A percentile compares a stretch with the other conserved stretches of the same genome.
phyloP scores from a whole-genome alignment of 2,329 filamentous ascomycete genomes.

The Chaetomium strumarium region DNA sequence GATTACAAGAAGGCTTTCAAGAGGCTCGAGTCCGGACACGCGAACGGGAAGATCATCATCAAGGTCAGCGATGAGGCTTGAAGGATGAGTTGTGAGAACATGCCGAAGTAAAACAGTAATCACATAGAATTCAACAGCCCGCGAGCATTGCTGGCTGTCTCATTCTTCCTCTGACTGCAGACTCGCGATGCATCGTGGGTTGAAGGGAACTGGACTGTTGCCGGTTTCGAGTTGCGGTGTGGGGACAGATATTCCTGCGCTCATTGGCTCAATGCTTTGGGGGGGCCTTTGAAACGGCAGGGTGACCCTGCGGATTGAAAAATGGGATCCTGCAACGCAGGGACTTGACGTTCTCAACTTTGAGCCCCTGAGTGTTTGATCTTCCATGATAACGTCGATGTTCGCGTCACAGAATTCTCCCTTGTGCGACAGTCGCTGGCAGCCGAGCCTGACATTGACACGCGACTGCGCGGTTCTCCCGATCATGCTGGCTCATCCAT shows the following conservation, averaged over 20 bases:
- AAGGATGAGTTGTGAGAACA: neutral
- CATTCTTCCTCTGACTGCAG: neutral
- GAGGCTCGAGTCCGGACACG: slow-evolving; percentile 30
- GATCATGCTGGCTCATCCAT: neutral
- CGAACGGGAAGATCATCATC: slow-evolving; percentile 37
- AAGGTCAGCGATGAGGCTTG: slow-evolving; percentile 27
- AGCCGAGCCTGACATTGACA: neutral
- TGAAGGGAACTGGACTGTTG: slow-evolving; percentile 2
- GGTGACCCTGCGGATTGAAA: neutral
- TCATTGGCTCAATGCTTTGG: slow-evolving; percentile 13
- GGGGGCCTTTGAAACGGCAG: slow-evolving; percentile 9
- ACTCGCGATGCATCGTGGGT: neutral
- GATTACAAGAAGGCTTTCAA: slow-evolving; percentile 35
- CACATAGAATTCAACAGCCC: neutral
- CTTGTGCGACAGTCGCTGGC: neutral
- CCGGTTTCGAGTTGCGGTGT: slow-evolving; percentile 17
- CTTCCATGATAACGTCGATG: slow-evolving; percentile 9
- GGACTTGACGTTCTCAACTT: slow-evolving; percentile 6
- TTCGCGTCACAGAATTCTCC: slow-evolving; percentile 12
- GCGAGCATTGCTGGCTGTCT: neutral
- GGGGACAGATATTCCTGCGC: neutral
- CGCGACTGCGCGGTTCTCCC: neutral
- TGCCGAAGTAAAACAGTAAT: neutral
- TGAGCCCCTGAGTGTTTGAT: slow-evolving; percentile 20
- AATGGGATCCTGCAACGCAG: neutral